Evolutionary conservation across 805 yeast genomes (phyloP).

Genomic region (Priceomyces haplophilus): DNA sequence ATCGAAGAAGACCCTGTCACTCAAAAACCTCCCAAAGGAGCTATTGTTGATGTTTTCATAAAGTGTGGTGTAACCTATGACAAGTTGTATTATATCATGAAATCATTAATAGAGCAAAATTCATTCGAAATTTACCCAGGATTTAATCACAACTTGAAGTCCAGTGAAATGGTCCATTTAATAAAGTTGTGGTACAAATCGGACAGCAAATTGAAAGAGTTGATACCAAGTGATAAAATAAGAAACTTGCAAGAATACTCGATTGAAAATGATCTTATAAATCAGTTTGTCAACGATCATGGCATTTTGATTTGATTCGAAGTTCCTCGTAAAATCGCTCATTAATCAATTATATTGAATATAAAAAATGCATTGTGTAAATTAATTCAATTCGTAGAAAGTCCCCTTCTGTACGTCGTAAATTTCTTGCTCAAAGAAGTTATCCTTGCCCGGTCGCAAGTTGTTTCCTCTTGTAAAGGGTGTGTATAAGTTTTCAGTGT

Average conservation of each 20-base stretch:
- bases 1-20: conserved; percentile 27
- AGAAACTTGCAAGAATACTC: conserved; percentile 45
- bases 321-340: neutral
- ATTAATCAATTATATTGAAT: conserved; percentile 2
- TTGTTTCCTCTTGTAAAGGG: conserved; percentile 17
- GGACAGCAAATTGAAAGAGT: conserved; percentile 62
- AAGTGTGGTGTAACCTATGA: conserved; percentile 63
- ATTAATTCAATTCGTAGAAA: conserved; percentile 42
- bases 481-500: conserved; percentile 11
- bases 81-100: conserved; percentile 61
- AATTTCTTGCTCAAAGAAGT: conserved; percentile 26
- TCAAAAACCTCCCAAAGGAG: conserved; percentile 49
- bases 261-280: conserved; percentile 56
- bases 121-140: conserved; percentile 50
- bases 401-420: conserved; percentile 40
- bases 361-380: conserved; percentile 4
- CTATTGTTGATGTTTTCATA: conserved; percentile 58
- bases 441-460: conserved; percentile 26
- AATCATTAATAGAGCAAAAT: conserved; percentile 59
- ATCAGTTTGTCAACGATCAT: conserved; percentile 19
- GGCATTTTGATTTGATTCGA: conserved; percentile 10
- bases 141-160: conserved; percentile 37
- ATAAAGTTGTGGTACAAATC: conserved; percentile 64
- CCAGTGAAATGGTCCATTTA: conserved; percentile 58
- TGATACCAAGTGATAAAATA: conserved; percentile 47